phyloP scores from a whole-genome alignment of 2,329 filamentous ascomycete genomes.

The Fusarium sp. region DNA sequence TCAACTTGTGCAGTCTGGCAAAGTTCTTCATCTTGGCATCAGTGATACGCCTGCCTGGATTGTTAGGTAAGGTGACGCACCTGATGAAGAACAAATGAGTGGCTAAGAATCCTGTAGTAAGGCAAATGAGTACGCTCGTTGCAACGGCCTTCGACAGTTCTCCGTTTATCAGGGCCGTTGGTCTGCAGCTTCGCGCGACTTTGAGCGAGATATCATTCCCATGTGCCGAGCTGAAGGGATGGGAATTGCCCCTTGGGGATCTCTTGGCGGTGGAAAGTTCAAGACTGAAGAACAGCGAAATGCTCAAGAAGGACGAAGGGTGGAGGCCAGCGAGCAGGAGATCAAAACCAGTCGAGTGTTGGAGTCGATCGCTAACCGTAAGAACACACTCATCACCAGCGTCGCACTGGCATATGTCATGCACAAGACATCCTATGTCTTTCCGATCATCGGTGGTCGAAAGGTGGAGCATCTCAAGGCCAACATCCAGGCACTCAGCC shows the following conservation, averaged over 20 bases:
- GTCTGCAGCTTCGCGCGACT: constrained; percentile 55
- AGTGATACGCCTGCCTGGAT: constrained; percentile 78
- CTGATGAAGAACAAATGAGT: neutral
- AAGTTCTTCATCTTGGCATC: constrained; percentile 75
- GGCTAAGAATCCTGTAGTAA: constrained; percentile 56
- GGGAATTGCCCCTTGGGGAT: constrained; percentile 71
- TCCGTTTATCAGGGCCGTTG: constrained; percentile 61
- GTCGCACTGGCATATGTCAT: constrained; percentile 79
- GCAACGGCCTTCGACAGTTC: constrained; percentile 77
- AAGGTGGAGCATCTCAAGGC: constrained; percentile 76
- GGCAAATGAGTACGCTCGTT: constrained; percentile 76
- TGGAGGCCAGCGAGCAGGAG: constrained; percentile 64
- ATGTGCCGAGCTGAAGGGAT: constrained; percentile 59
- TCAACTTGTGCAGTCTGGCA: constrained; percentile 68
- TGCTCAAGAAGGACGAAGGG: constrained; percentile 53
- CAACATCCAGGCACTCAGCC: constrained; percentile 75
- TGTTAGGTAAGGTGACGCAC: constrained; percentile 56
- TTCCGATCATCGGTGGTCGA: constrained; percentile 78
- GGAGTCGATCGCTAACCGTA: constrained; percentile 62
- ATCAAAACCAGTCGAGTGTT: constrained; percentile 60
- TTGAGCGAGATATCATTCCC: constrained; percentile 59
- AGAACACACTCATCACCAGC: constrained; percentile 59
- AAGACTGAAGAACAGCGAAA: constrained; percentile 55
- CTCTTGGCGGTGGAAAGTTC: constrained; percentile 63
- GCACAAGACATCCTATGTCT: constrained; percentile 78